Base-by-base conservation (phyloP, 352 stramenopile genomes). In the Globisporangium iwayamae region DNA sequence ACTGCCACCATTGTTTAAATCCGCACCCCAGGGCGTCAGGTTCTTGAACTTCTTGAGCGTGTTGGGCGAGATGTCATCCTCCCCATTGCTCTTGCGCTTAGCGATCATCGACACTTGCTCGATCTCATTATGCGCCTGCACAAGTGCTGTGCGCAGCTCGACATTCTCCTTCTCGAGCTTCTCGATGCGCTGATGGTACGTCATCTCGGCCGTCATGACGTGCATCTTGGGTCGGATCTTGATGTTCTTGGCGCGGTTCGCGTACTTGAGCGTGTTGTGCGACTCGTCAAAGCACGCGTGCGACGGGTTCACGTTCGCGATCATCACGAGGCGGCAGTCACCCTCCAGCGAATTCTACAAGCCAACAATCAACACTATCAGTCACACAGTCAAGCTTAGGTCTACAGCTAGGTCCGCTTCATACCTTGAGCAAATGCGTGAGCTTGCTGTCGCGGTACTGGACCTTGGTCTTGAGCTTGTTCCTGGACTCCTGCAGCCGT, bases 271-370 rank as follows among this genome's bases (percentile, higher is more conserved):
- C 11, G 89, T 97, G 69, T 96, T 97, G 60, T 96, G 79, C 2
- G 85, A 94, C 65, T 97, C 89, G 55, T 97, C 89, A 59, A 96
- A 97, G 47, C 73, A 87, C 13, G 76, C 73, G 32, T 87, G 74
- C 1, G 89, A 85, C 38, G 80, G 79, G 54, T 85, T 93, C 39
- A 96, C 81, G 50, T 94, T 96, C 22, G 89, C 87, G 52, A 96
- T 96, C 89, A 96, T 97, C 3, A 97, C 83, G 13, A 93, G 86
- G 30, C 90, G 85, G 60, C 88, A 96, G 55, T 97, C 92, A 11
- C 90, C 90, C 56, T 89, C 87, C n/a, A 96, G 75, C 16, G 83
- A 95, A 64, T 93, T 85, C 76, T 85, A 63, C 25, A 50, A 39
- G 30, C n/a, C 38, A 62, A 32, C 28, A 10, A 32, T 28, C 16